Conservation (phyloP, 768 basidiomycete species). For the Nidularia sp. region DNA sequence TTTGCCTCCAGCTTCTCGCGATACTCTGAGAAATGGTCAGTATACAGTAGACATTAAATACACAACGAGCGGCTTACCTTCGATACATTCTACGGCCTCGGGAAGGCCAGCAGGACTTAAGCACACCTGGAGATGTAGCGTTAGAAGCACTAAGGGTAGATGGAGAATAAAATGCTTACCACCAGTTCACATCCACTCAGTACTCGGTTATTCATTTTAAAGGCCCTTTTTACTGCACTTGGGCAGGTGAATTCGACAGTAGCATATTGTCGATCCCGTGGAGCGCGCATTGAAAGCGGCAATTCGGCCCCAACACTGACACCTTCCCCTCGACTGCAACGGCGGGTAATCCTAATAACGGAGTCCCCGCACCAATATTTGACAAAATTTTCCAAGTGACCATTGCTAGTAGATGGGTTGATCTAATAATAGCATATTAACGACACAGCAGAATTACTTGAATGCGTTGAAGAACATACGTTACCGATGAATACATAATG, state of each 20-base stretch:
- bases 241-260: constrained; percentile 38
- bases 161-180: constrained; percentile 24
- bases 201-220: constrained; percentile 28
- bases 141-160: constrained; percentile 1
- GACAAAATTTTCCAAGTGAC: neutral
- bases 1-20: no score
- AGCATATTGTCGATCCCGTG: constrained; percentile 46
- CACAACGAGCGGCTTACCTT: constrained; percentile 10
- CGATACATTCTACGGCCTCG: constrained; percentile 28
- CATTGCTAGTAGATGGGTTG: no score
- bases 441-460: no score
- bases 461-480: constrained; percentile 30
- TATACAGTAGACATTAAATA: no score
- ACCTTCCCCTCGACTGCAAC: constrained; percentile 37
- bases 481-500: constrained; percentile 57
- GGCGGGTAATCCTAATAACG: constrained; percentile 18
- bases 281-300: constrained; percentile 12
- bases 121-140: constrained; percentile 23
- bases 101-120: constrained; percentile 32
- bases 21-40: no score
- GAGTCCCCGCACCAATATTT: neutral
- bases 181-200: constrained; percentile 34
- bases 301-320: constrained; percentile 19
- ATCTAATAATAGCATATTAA: no score
- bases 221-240: constrained; percentile 33